Evolutionary conservation across 192 early-diverging fungal species (phyloP).

Genomic region (Diversispora epigaea): DNA sequence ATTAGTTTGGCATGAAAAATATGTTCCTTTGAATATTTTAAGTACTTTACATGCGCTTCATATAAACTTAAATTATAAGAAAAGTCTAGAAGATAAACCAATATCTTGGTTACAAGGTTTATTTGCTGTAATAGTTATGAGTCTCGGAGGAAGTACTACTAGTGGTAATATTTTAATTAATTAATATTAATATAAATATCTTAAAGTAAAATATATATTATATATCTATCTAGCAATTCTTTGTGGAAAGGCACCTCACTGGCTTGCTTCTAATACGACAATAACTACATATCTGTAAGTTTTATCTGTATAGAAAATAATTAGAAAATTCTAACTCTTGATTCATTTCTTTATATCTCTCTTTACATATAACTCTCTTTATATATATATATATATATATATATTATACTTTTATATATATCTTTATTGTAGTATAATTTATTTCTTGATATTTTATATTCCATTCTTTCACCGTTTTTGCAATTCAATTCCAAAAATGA

Average conservation of each 20-base stretch:
- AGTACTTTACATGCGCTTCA: conserved; percentile 6
- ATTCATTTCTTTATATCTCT: too few species aligned
- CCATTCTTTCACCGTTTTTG: not conserved
- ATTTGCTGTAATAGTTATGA: conserved; percentile 11
- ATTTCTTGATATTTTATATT: conserved; percentile 3
- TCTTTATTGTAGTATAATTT: not conserved
- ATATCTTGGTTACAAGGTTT: conserved; percentile 23
- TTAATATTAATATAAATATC: too few species aligned
- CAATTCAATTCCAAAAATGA: not conserved
- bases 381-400: not conserved
- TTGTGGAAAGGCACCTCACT: conserved; percentile 4
- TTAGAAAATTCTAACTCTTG: too few species aligned
- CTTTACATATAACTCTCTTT: not conserved
- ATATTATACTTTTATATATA: not conserved
- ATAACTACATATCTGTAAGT: conserved; percentile 21
- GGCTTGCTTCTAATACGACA: conserved; percentile 18
- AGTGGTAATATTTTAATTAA: not conserved
- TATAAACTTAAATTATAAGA: conserved; percentile 3
- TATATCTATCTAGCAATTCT: not conserved
- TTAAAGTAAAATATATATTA: too few species aligned
- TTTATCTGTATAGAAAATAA: too few species aligned
- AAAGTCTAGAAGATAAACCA: conserved; percentile 1
- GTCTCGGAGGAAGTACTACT: conserved; percentile 14
- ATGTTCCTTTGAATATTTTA: conserved; percentile 8
- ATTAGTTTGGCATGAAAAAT: conserved; percentile 10